These are phyloP conservation scores for Tagetes erecta DNA, from an alignment of 129 eudicot species.

Conservation along the genomic window DNA sequence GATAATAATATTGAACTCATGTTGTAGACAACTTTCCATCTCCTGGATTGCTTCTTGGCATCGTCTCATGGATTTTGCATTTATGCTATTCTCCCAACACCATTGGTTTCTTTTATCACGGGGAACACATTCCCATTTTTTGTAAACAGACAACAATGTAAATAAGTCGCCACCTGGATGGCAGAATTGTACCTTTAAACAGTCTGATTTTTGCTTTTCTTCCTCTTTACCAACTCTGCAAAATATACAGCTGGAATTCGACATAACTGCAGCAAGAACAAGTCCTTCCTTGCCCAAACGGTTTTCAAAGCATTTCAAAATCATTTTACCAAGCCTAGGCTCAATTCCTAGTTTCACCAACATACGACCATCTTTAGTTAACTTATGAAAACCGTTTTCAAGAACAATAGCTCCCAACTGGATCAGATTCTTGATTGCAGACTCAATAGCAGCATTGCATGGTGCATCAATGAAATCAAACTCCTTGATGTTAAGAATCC, in stretches of 20 bases:
- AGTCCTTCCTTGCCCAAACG: slow-evolving; percentile 79
- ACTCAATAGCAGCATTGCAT: slow-evolving; percentile 54
- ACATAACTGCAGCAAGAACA: slow-evolving; percentile 92
- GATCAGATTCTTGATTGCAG: slow-evolving; percentile 69
- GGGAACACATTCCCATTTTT: slow-evolving; percentile 69
- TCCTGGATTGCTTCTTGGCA: slow-evolving; percentile 75
- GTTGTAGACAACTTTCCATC: slow-evolving; percentile 65
- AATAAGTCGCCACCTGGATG: slow-evolving; percentile 85
- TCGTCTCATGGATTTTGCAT: slow-evolving; percentile 85
- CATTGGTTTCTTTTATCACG: slow-evolving; percentile 51
- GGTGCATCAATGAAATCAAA: slow-evolving; percentile 94
- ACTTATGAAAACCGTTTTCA: slow-evolving; percentile 40
- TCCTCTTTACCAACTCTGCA: slow-evolving; percentile 80
- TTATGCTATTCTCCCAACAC: slow-evolving; percentile 98
- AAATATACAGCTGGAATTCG: slow-evolving; percentile 85
- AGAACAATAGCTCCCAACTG: slow-evolving; percentile 68
- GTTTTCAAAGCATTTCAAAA: slow-evolving; percentile 54
- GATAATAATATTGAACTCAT: slow-evolving; percentile 59
- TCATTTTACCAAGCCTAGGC: slow-evolving; percentile 83
- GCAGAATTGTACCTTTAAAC: slow-evolving; percentile 83
- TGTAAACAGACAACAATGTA: slow-evolving; percentile 80
- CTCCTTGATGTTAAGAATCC: slow-evolving; percentile 47
- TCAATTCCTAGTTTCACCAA: slow-evolving; percentile 83
- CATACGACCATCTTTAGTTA: slow-evolving; percentile 56
- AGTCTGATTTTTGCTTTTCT: slow-evolving; percentile 74